Conservation (phyloP, 169 alveolate species). For the Cyclospora cayetanensis region DNA sequence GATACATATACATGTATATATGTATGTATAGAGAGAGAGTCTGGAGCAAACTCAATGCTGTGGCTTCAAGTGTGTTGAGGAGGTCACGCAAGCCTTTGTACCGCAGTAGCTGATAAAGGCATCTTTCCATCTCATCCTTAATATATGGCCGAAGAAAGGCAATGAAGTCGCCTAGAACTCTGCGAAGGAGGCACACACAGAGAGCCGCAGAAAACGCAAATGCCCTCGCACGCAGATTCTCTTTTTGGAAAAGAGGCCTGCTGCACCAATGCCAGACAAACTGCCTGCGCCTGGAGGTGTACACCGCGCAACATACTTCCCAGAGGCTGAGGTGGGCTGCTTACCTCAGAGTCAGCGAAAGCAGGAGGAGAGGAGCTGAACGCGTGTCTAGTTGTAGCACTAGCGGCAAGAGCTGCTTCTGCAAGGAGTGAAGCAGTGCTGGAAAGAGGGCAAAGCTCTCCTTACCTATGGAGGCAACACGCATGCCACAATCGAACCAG, state of each 20-base stretch:
- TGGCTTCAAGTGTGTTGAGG: not conserved
- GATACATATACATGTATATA: too few relatives aligned
- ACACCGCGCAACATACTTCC: too few relatives aligned
- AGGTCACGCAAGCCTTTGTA: not conserved
- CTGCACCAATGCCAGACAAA: too few relatives aligned
- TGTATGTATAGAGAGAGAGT: too few relatives aligned
- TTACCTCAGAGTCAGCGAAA: slow-evolving; percentile 45
- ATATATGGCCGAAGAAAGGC: slow-evolving; percentile 22
- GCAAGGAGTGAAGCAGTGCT: slow-evolving; percentile 17
- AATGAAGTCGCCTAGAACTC: slow-evolving; percentile 56
- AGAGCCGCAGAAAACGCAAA: too few relatives aligned
- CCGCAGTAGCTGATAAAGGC: slow-evolving; percentile 33
- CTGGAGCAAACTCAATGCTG: too few relatives aligned
- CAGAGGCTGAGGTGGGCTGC: too few relatives aligned
- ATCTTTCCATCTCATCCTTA: slow-evolving; percentile 48
- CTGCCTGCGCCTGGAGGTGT: too few relatives aligned
- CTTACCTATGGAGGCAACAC: slow-evolving; percentile 20
- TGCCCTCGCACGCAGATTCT: too few relatives aligned
- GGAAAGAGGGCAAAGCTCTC: slow-evolving; percentile 11
- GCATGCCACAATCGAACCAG: too few relatives aligned
- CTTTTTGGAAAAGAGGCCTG: too few relatives aligned
- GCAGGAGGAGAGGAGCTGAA: slow-evolving; percentile 41
- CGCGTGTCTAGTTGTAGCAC: slow-evolving; percentile 54
- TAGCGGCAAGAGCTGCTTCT: slow-evolving; percentile 43
- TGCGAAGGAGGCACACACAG: too few relatives aligned